Evolutionary conservation across 2,329 filamentous ascomycete species (phyloP).

Genomic region (Venturia carpophila): DNA sequence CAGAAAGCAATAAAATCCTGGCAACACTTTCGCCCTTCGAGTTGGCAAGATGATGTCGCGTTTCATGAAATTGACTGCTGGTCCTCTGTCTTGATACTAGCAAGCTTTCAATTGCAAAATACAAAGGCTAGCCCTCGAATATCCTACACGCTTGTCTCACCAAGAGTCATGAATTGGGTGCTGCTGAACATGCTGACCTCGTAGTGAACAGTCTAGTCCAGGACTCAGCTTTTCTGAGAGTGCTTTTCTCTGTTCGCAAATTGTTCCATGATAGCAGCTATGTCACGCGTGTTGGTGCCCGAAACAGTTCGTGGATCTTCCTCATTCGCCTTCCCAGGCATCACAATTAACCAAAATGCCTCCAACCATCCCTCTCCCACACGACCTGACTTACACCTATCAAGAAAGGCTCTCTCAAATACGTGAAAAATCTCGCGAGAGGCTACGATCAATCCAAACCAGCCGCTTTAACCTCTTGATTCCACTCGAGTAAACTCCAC

Average conservation of each 20-base stretch:
- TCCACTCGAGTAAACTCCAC: not conserved
- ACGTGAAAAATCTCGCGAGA: not conserved
- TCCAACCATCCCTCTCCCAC: not conserved
- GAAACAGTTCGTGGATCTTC: not conserved
- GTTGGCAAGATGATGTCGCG: too few relatives aligned
- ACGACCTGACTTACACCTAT: not conserved
- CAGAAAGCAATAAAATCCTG: not conserved
- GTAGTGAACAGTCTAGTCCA: too few relatives aligned
- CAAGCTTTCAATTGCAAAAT: too few relatives aligned
- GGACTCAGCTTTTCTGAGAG: too few relatives aligned
- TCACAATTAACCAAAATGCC: constrained; percentile 3
- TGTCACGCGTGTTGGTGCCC: constrained; percentile 4
- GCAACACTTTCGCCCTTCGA: not conserved
- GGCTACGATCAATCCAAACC: not conserved
- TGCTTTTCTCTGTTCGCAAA: not conserved
- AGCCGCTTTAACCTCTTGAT: not conserved
- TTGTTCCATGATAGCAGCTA: not conserved
- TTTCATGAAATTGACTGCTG: too few relatives aligned
- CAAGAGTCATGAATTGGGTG: too few relatives aligned
- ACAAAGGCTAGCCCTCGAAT: too few relatives aligned
- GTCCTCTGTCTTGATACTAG: too few relatives aligned
- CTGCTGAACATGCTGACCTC: too few relatives aligned
- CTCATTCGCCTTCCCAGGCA: not conserved
- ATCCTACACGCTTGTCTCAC: too few relatives aligned
- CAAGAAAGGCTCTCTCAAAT: too few relatives aligned